Evolutionary conservation across 169 alveolate species (phyloP).

Genomic region (Eimeria necatrix): DNA sequence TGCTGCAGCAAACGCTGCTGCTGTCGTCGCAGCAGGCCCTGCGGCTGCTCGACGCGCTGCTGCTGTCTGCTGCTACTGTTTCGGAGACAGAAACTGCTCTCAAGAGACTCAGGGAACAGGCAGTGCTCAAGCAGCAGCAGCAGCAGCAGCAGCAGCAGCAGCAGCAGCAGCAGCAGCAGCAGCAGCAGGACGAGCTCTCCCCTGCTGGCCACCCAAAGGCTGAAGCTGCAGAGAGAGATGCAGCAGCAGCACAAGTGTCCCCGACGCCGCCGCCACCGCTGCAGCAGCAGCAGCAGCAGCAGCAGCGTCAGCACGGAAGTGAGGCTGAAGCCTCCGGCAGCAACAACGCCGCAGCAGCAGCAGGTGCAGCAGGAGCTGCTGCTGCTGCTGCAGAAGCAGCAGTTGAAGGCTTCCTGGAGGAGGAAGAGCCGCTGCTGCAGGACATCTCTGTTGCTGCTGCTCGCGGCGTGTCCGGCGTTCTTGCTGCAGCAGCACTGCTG

Average conservation of each 20-base stretch:
- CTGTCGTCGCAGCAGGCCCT: constrained; percentile 37
- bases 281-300: constrained; percentile 14
- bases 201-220: not conserved
- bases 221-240: not conserved
- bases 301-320: constrained; percentile 34
- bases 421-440: constrained; percentile 69
- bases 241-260: too few species aligned
- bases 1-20: constrained; percentile 65
- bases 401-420: constrained; percentile 31
- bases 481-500: constrained; percentile 70
- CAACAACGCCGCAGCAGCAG: not conserved
- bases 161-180: constrained; percentile 43
- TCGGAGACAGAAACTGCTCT: not conserved
- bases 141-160: constrained; percentile 49
- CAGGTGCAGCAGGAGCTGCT: not conserved
- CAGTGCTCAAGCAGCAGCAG: constrained; percentile 46
- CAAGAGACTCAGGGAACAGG: constrained; percentile 14
- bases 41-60: constrained; percentile 62
- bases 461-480: constrained; percentile 52
- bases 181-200: not conserved
- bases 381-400: constrained; percentile 38
- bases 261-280: too few species aligned
- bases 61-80: constrained; percentile 47
- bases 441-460: constrained; percentile 60
- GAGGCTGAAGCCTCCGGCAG: not conserved